Conservation (phyloP, 768 basidiomycete species). For the Candolleomyces efflorescens region DNA sequence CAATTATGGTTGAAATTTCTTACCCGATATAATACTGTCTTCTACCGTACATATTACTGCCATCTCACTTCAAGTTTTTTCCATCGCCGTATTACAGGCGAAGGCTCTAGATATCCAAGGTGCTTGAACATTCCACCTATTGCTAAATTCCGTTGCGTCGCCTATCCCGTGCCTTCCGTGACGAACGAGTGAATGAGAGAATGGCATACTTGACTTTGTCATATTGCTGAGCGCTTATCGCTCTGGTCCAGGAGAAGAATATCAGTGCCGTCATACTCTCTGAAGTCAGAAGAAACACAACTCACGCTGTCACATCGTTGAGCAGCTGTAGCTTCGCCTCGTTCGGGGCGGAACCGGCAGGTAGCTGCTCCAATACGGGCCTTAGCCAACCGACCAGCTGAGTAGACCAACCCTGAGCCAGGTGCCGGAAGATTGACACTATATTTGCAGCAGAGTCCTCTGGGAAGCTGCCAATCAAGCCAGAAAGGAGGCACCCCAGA, state of each 20-base stretch:
- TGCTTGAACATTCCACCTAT: conserved; percentile 23
- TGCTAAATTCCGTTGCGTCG: conserved; percentile 24
- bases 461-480: conserved; percentile 84
- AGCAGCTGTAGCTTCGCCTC: conserved; percentile 72
- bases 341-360: conserved; percentile 52
- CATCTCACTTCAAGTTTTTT: not conserved
- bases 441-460: conserved; percentile 75
- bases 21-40: not conserved
- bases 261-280: conserved; percentile 8
- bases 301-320: conserved; percentile 65
- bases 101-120: not conserved
- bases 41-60: not conserved
- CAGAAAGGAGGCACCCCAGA: conserved; percentile 62
- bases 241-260: conserved; percentile 35
- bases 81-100: not conserved
- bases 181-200: conserved; percentile 63
- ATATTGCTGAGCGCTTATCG: conserved; percentile 57
- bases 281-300: conserved; percentile 22
- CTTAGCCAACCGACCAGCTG: conserved; percentile 74
- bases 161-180: conserved; percentile 70
- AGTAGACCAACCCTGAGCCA: conserved; percentile 62
- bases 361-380: conserved; percentile 65
- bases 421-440: conserved; percentile 70
- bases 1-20: not conserved
- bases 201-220: conserved; percentile 85